Evolutionary conservation across 352 stramenopile genomes (phyloP), one percentile per base, ranked within the genome.

Genomic region (Phytophthora meadii): DNA sequence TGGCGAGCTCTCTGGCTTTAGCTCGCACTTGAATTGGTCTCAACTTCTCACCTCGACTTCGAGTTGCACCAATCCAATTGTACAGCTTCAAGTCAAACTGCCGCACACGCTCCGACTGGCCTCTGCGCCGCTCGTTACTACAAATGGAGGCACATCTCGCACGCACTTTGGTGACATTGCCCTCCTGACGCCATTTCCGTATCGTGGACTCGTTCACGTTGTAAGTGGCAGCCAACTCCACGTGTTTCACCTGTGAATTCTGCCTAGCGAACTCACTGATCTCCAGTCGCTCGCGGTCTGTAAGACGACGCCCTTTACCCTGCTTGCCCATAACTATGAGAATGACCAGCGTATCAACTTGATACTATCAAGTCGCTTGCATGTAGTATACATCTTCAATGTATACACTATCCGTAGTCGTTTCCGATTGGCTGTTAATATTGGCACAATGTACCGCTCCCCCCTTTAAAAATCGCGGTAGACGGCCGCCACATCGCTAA

Each of bases 381-480:
- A n/a, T n/a, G 10, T 32, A 32, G 28, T 32, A 34, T 34, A 34
- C 28, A 1, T 9, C 6, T 34, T 34, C 5, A 14, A 12, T 36
- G 30, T 36, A 48, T 48, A 49, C 27, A 10, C 42, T 46, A 46
- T 27, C 7, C 19, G 19, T 19, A 27, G 17, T 32, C 19, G 28
- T 11, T 34, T 36, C 9, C 30, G 8, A 36, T 36, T 36, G 30
- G 30, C 30, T 36, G 14, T 11, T 36, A 9, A 36, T 36, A 3
- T 36, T 10, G 54, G 54, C 54, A 70, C 61, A 37, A 30, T 51
- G 54, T 61, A 46, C 25, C 59, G 15, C 50, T 54, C 61, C 61
- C 37, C 28, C 22, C n/a, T 32, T n/a, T n/a, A n/a, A n/a, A n/a
- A n/a, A 41, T 37, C 24, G 17, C 10, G 34, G 19, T 11, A 24